These are phyloP conservation scores for Brasenia schreberi DNA, from an alignment of 164 flowering plant species.

Conservation along the genomic window DNA sequence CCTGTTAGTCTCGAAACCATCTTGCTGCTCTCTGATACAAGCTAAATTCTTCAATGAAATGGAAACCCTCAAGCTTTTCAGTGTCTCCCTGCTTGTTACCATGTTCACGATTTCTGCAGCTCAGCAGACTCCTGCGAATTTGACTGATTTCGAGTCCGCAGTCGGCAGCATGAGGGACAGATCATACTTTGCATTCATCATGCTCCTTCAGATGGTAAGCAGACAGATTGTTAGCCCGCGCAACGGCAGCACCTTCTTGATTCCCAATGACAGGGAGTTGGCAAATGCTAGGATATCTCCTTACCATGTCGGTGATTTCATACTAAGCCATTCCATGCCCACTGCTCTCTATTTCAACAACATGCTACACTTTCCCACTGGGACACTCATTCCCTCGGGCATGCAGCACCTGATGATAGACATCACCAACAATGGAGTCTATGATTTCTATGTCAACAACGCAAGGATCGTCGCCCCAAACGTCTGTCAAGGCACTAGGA, in stretches of 20 bases:
- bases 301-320: constrained; percentile 27
- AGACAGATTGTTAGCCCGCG: not conserved
- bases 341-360: constrained; percentile 49
- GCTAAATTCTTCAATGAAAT: not conserved
- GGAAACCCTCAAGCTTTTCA: not conserved
- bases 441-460: constrained; percentile 40
- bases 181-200: not conserved
- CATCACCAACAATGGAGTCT: constrained; percentile 42
- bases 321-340: constrained; percentile 64
- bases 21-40: not conserved
- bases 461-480: constrained; percentile 51
- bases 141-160: not conserved
- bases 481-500: constrained; percentile 49
- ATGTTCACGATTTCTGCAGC: not conserved
- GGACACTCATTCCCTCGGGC: constrained; percentile 47
- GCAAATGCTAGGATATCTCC: constrained; percentile 19
- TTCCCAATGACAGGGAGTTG: constrained; percentile 64
- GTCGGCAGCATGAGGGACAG: not conserved
- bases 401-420: constrained; percentile 22
- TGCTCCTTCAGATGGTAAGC: not conserved
- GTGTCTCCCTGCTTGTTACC: not conserved
- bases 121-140: not conserved
- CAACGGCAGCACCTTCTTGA: constrained; percentile 46
- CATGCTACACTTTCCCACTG: constrained; percentile 44
- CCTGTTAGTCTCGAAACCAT: not conserved